Evolutionary conservation across 2,329 filamentous ascomycete species (phyloP).

Genomic region (Lomentospora prolificans): DNA sequence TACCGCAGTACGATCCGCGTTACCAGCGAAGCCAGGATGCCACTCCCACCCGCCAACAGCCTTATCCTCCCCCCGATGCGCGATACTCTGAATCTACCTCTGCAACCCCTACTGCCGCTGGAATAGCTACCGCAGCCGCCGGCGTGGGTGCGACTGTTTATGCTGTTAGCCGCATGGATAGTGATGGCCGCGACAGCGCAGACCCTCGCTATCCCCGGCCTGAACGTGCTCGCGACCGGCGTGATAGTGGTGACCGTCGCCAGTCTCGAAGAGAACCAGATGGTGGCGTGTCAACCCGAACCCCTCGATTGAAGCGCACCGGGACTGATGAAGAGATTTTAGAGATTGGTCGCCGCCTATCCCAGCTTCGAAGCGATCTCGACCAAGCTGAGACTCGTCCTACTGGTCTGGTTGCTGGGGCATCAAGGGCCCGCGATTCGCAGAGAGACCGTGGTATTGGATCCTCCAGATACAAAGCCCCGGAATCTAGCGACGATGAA

Average conservation of each 20-base stretch:
- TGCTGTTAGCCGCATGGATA: neutral
- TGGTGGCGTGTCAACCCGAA: neutral
- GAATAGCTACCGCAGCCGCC: neutral
- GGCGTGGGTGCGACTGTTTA: neutral
- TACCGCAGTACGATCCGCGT: neutral
- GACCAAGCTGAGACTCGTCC: conserved; percentile 22
- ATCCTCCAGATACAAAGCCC: conserved; percentile 30
- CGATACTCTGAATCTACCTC: neutral
- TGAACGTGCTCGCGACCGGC: neutral
- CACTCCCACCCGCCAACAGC: neutral
- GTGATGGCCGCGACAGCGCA: neutral
- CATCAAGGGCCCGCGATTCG: neutral
- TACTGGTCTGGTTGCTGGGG: conserved; percentile 20
- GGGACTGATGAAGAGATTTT: conserved; percentile 47
- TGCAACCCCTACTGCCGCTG: conserved; percentile 9
- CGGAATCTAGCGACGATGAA: conserved; percentile 34
- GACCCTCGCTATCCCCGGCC: neutral
- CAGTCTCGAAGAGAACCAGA: neutral
- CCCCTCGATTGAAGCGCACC: neutral
- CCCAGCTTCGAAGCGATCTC: conserved; percentile 29
- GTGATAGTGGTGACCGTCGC: neutral
- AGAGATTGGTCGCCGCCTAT: conserved; percentile 43
- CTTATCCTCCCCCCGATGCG: neutral
- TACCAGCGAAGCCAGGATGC: neutral
- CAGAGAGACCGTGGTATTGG: conserved; percentile 29